Evolutionary conservation across 2,329 filamentous ascomycete species (phyloP).

Genomic region (Nigrospora sphaerica): DNA sequence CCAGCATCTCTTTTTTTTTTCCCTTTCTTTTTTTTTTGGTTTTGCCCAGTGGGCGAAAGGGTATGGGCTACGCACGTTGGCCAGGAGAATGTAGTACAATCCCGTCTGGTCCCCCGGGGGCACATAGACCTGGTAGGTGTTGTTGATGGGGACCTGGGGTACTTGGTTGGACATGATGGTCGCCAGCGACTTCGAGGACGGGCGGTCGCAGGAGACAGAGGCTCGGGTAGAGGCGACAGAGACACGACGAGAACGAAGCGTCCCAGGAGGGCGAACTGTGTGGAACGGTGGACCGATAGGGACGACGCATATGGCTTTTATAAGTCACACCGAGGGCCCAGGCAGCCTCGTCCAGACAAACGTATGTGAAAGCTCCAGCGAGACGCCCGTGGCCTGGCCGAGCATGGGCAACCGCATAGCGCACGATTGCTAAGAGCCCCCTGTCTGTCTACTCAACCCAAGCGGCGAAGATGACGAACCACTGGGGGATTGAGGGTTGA

Average conservation of each 20-base stretch:
- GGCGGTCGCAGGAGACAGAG: slow-evolving; percentile 16
- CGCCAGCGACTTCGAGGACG: slow-evolving; percentile 19
- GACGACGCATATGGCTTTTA: background rate
- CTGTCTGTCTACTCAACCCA: no score
- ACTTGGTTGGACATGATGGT: slow-evolving; percentile 17
- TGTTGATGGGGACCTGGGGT: slow-evolving; percentile 23
- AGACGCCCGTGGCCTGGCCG: no score
- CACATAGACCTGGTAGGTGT: slow-evolving; percentile 21
- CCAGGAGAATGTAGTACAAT: slow-evolving; percentile 29
- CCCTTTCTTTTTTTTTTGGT: slow-evolving; percentile 1
- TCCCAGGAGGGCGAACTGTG: slow-evolving; percentile 11
- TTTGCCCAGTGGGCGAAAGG: slow-evolving; percentile 1
- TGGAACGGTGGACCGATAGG: slow-evolving; percentile 10
- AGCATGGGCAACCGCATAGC: no score
- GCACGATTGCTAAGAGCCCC: no score
- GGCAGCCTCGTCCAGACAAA: no score
- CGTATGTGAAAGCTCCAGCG: no score
- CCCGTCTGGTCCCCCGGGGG: slow-evolving; percentile 26
- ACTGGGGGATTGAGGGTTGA: no score
- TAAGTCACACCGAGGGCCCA: background rate
- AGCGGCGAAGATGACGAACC: no score
- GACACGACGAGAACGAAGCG: slow-evolving; percentile 10
- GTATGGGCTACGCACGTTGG: slow-evolving; percentile 22
- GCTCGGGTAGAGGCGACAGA: slow-evolving; percentile 4
- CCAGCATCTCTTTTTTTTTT: no score